Evolutionary conservation across 164 flowering plant species (phyloP).

Genomic region (Sextonia rubra): DNA sequence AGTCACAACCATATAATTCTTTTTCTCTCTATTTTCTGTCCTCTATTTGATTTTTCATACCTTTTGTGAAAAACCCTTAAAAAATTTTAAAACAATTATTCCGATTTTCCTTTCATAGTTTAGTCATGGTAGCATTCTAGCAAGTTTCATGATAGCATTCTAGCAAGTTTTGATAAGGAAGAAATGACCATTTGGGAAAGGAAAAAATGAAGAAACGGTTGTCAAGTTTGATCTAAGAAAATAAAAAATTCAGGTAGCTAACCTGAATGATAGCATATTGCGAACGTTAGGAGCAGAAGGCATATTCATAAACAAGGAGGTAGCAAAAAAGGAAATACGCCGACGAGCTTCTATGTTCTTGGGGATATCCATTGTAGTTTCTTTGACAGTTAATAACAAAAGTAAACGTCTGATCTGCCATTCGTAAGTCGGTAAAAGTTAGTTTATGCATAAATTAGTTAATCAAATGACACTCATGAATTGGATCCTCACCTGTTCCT

Average conservation of each 20-base stretch:
- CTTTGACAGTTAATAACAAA: conserved; percentile 77
- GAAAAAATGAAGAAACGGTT: not conserved
- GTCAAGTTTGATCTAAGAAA: not conserved
- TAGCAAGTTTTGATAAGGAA: not conserved
- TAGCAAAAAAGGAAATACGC: conserved; percentile 86
- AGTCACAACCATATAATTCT: no score
- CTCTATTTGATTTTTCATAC: no score
- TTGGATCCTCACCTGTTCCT: conserved; percentile 47
- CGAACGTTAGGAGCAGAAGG: conserved; percentile 90
- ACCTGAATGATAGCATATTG: conserved; percentile 96
- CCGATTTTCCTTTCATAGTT: not conserved
- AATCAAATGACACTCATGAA: not conserved
- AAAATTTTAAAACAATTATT: no score
- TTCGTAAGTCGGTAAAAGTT: not conserved
- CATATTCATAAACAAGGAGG: conserved; percentile 87
- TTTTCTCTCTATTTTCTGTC: no score
- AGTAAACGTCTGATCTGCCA: conserved; percentile 74
- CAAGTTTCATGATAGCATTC: no score
- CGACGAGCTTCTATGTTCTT: conserved; percentile 83
- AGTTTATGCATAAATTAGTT: not conserved
- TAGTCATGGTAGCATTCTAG: not conserved
- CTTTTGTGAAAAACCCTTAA: no score
- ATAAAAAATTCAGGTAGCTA: not conserved
- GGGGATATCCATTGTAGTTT: conserved; percentile 81
- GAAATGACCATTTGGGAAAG: not conserved